Evolutionary conservation across 2,329 filamentous ascomycete species (phyloP), one percentile per base, ranked within the genome.

Genomic region (Pleomassaria siparia): DNA sequence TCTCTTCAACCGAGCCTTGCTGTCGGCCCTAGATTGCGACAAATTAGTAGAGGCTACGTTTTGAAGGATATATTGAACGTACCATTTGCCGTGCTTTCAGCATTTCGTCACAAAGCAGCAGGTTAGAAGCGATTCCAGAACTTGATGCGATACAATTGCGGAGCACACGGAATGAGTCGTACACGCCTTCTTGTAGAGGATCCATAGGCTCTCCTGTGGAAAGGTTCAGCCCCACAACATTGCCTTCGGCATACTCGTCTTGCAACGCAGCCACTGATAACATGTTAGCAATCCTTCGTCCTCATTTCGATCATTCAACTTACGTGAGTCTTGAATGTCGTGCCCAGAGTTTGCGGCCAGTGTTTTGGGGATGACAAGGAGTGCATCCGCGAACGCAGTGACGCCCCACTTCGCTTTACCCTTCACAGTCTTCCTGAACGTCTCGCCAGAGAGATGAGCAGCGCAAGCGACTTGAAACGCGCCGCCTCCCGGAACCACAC

Each of bases 401-500:
- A 99, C 91, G 70, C 94, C 94, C 81, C 85, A 96, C 77, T 96
- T 96, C 32, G 92, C 89, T 80, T 99, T 99, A 64, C 94, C 94
- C 81, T 96, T 99, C 69, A 97, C 88, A 24, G 87, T 87, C 78
- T 90, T 95, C 61, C 81, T 80, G 76, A 97, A 95, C 15, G 81
- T 82, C 64, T 96, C 90, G 56, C 90, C 91, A 70, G 87, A 88
- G 53, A 99, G 80, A 72, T 96, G 91, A 39, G 85, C 81, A 20
- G 91, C 90, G 62, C 89, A 95, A 25, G 94, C 91, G 37, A 99
- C 86, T 74, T 99, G 94, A 84, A 96, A 99, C 41, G 94, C 89
- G 62, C 94, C 94, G 48, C 85, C 94, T 49, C 94, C 94, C 1
- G 94, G 94, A 21, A 99, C 90, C 16, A 99, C 94, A 59, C 88